A percentile compares a stretch with the other conserved stretches of the same genome.
Conservation (phyloP, 2,329 filamentous ascomycete species). For the Aquanectria penicillioides region DNA sequence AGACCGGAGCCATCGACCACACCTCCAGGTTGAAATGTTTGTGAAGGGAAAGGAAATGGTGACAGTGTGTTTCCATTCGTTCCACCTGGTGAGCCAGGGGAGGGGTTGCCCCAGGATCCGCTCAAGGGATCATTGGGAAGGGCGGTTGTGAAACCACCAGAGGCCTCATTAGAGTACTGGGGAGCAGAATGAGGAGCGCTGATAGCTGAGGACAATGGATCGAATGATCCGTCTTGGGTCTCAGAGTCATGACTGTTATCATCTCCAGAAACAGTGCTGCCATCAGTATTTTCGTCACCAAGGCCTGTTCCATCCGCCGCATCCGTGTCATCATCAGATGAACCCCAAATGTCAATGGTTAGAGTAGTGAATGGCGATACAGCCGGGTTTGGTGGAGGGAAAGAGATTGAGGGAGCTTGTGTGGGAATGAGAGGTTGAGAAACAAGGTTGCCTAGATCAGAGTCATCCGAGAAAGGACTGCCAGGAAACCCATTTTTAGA, state of each 20-base stretch:
- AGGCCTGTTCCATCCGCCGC: constrained; percentile 8
- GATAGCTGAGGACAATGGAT: constrained; percentile 19
- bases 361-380: constrained; percentile 48
- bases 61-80: constrained; percentile 25
- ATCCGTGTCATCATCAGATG: constrained; percentile 21
- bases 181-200: constrained; percentile 34
- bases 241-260: constrained; percentile 19
- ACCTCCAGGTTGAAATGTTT: constrained; percentile 19
- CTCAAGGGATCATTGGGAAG: constrained; percentile 25
- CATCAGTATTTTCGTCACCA: neutral
- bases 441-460: constrained; percentile 32
- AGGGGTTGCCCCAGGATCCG: constrained; percentile 26
- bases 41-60: constrained; percentile 28
- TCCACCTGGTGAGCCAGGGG: constrained; percentile 25
- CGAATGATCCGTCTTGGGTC: constrained; percentile 10
- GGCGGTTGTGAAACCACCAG: constrained; percentile 24
- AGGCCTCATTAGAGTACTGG: constrained; percentile 27
- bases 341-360: constrained; percentile 49
- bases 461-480: constrained; percentile 24
- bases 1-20: constrained; percentile 23
- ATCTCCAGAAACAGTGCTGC: neutral
- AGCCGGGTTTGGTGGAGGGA: constrained; percentile 22
- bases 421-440: constrained; percentile 41
- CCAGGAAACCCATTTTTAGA: constrained; percentile 13
- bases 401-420: constrained; percentile 36